Base-by-base conservation (phyloP, 192 early-diverging fungal genomes). In the Pilaira anomala region DNA sequence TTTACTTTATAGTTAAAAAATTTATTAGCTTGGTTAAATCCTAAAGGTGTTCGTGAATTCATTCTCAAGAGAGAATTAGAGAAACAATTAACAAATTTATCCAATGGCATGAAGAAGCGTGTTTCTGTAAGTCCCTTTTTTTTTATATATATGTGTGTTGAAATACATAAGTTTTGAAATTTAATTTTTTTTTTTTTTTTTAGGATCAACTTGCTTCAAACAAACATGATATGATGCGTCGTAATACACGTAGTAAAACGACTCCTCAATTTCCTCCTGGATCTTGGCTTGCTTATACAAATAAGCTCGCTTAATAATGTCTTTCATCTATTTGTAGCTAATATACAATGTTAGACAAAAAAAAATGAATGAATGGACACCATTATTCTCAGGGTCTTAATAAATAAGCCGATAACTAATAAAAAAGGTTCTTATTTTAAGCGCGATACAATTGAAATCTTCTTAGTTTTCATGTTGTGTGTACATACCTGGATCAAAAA, bases 11-110 rank as follows among this genome's bases (percentile, higher is more conserved):
- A 93, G 78, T 48, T 97, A 11, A 88, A 94, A 19, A 48, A 63
- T 2, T 76, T 97, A 36, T 29, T 86, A 49, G 58, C 68, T 22
- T 93, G 91, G 91, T 76, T 96, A 25, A 91, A 96, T 62, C 63
- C 78, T 12, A 82, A 89, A 12, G 95, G 95, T 30, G 65, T 77
- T 7, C 81, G 93, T 12, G 95, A 97, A 61, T 68, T 76, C 50
- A 73, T 71, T 13, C 68, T 96, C 41, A 66, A 78, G 7, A 72
- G 76, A 0, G 84, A 87, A 67, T 65, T 93, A 19, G 78, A 83
- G 9, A 74, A 81, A 40, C 50, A 79, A 18, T 68, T 77, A 12
- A 69, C 71, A 6, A 46, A 71, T 3, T 55, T 91, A 5, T 56
- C 70, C 0, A 63, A 50, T 16, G 85, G 84, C 6, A 80, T 93